These are phyloP conservation scores for Fragosphaeria purpurea DNA, from an alignment of 2,329 filamentous ascomycete species.

Conservation along the genomic window DNA sequence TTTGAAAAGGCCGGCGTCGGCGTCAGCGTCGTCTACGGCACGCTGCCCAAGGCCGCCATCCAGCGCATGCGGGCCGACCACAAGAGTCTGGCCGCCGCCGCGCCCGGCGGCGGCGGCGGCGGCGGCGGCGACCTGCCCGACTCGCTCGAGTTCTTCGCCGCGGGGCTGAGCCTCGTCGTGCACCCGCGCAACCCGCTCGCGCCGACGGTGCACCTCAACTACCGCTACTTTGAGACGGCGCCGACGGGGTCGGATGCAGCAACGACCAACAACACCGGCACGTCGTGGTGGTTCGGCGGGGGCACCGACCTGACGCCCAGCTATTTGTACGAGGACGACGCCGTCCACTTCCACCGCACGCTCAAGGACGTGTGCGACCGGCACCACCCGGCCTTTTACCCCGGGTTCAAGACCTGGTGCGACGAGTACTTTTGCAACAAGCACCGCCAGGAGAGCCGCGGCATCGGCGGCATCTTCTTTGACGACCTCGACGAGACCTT, in stretches of 20 bases:
- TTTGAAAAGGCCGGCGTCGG: conserved; percentile 98
- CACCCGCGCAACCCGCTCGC: conserved; percentile 95
- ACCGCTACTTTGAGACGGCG: conserved; percentile 95
- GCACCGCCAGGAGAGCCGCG: conserved; percentile 77
- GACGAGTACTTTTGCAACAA: conserved; percentile 95
- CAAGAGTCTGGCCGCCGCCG: conserved; percentile 60
- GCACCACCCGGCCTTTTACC: conserved; percentile 86
- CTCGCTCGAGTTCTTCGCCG: conserved; percentile 87
- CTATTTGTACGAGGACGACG: conserved; percentile 95
- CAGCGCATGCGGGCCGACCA: conserved; percentile 91
- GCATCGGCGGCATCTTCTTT: conserved; percentile 95
- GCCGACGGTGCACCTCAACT: conserved; percentile 95
- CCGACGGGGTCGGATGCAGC: too few relatives aligned
- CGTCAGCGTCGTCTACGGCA: conserved; percentile 89
- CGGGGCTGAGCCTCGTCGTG: conserved; percentile 83
- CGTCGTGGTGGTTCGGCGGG: conserved; percentile 96
- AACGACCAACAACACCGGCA: conserved; percentile 57
- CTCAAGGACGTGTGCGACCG: conserved; percentile 90
- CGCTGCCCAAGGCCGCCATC: conserved; percentile 76
- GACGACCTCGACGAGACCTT: conserved; percentile 82
- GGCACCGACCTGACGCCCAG: conserved; percentile 87
- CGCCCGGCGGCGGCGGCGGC: conserved; percentile 26
- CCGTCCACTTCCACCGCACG: conserved; percentile 88
- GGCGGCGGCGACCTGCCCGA: conserved; percentile 52
- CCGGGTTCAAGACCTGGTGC: conserved; percentile 95